Percentiles rank a stretch among this genome's conserved stretches.
These are phyloP conservation scores for Amesomyces nigricolor DNA, from an alignment of 2,329 filamentous ascomycete species.

Conservation along the genomic window DNA sequence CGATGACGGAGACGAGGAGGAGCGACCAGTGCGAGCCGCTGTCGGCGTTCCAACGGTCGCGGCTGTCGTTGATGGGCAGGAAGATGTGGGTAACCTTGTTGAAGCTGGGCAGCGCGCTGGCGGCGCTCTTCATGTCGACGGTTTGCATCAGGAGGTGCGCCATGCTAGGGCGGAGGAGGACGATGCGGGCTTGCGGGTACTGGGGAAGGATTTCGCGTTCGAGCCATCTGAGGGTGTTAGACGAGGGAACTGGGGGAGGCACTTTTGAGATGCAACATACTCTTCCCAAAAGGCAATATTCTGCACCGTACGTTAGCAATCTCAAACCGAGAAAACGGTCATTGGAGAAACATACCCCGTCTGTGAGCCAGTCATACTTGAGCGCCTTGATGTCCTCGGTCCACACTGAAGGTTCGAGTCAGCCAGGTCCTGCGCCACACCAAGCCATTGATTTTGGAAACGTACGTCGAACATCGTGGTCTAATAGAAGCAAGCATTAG, in stretches of 20 bases:
- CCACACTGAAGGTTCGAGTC: constrained; percentile 55
- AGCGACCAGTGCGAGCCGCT: constrained; percentile 93
- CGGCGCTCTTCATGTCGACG: constrained; percentile 48
- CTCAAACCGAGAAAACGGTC: neutral
- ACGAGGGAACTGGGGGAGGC: neutral
- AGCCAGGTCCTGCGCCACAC: neutral
- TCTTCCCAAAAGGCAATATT: constrained; percentile 99
- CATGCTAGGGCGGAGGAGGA: constrained; percentile 89
- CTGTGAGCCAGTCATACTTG: constrained; percentile 91
- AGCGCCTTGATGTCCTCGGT: constrained; percentile 84
- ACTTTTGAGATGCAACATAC: constrained; percentile 42
- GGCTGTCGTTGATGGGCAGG: constrained; percentile 87
- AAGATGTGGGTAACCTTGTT: constrained; percentile 82
- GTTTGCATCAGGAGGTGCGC: constrained; percentile 83
- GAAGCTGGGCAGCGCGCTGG: constrained; percentile 75
- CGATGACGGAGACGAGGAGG: constrained; percentile 79
- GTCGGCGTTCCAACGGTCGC: constrained; percentile 70
- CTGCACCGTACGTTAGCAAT: constrained; percentile 40
- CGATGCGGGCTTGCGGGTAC: constrained; percentile 78
- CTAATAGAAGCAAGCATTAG: constrained; percentile 16
- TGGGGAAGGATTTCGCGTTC: constrained; percentile 79
- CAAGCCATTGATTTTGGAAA: constrained; percentile 14
- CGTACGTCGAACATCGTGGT: constrained; percentile 25
- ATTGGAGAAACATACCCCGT: constrained; percentile 61
- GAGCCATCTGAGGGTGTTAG: constrained; percentile 54